Evolutionary conservation across 192 early-diverging fungal genomes (phyloP).

Genomic region (Chytriomyces sp.): DNA sequence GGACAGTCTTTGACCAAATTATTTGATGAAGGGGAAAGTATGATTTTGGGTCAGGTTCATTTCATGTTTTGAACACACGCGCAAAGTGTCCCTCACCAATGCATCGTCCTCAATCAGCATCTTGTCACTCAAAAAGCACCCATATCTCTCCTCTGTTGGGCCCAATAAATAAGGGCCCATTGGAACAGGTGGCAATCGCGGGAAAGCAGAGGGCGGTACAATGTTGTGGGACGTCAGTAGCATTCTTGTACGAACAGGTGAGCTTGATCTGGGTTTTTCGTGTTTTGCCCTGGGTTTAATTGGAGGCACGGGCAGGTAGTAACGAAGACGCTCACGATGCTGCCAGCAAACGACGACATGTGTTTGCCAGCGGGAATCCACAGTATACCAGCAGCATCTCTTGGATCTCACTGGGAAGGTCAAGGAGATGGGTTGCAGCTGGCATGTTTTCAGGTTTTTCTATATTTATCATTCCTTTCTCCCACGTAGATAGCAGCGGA

Average conservation of each 20-base stretch:
- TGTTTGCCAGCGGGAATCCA: constrained; percentile 15
- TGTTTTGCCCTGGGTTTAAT: neutral
- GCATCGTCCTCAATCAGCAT: neutral
- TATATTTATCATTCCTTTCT: neutral
- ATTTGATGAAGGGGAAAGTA: neutral
- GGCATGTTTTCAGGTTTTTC: neutral
- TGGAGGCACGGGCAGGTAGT: neutral
- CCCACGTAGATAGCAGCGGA: neutral
- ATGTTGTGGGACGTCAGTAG: constrained; percentile 16
- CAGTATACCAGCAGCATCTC: constrained; percentile 16
- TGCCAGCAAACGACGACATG: neutral
- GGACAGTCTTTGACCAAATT: constrained; percentile 2
- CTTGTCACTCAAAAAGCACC: constrained; percentile 11
- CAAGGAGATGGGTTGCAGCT: neutral
- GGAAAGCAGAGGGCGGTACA: neutral
- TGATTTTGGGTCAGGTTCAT: neutral
- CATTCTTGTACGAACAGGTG: constrained; percentile 10
- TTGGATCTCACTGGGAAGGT: constrained; percentile 7
- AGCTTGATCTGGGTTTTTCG: neutral
- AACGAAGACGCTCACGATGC: neutral
- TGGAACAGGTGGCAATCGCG: constrained; percentile 5
- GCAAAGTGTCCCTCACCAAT: neutral
- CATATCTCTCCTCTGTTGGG: constrained; percentile 15
- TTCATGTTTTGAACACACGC: neutral
- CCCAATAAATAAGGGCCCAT: constrained; percentile 6